Base-by-base conservation (phyloP, 192 early-diverging fungal genomes). In the Rhizophagus clarus region DNA sequence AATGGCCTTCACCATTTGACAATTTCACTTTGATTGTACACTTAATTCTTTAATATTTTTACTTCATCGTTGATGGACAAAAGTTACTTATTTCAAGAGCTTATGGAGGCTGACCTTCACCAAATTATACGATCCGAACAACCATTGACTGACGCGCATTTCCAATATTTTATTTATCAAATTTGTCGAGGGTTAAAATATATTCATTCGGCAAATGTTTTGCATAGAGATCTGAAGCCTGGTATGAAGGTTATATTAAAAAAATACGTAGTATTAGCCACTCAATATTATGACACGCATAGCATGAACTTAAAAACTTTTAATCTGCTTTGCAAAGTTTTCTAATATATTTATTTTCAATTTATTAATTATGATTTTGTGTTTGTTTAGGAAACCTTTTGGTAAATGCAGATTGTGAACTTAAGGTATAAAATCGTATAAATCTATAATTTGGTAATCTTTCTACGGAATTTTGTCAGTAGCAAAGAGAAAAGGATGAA, bases 61-160 rank as follows among this genome's bases (percentile, higher is more conserved):
- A 47, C 9, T 51, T 29, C 22, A 24, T 31, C 31, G 24, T 24
- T 56, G 12, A 45, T 45, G 42, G 49, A 20, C 4, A 56, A 56
- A n/a, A 79, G 87, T 61, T 98, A 99, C 79, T 85, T 99, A 80
- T 95, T 97, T 32, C 96, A 99, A 88, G 98, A 97, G 80, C 85
- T 99, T 61, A 99, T 99, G 98, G 98, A 99, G 82, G 97, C 98
- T n/a, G 98, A 99, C 83, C 89, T 99, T 72, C 95, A 97, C 86
- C 96, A 97, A 83, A 98, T 99, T 80, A 97, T 99, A 83, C 94
- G 94, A 72, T 96, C 94, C 26, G 89, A 87, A 70, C 98, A 99
- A 82, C 91, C 91, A n/a, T 89, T 99, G 76, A 96, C 97, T 5
- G 95, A 98, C 79, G 93, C 96, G 71, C 98, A 99, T 85, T 97